Base-by-base conservation (phyloP, 2,329 filamentous ascomycete genomes). In the Dothidotthia symphoricarpi region DNA sequence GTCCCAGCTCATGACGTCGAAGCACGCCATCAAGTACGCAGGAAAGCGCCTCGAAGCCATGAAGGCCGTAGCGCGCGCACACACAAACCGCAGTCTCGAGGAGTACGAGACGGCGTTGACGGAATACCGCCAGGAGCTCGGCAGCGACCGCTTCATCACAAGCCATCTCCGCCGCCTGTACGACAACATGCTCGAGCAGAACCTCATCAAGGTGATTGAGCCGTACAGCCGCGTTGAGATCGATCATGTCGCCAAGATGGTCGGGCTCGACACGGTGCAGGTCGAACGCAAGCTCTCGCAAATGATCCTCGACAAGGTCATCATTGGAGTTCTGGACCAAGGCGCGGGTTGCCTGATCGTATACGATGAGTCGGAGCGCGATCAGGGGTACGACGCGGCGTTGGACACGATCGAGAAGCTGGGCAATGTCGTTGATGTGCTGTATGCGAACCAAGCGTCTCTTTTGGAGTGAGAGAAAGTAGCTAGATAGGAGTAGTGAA, bases 241-340 rank as follows among this genome's bases (percentile, higher is more conserved):
- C 59, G 86, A 85, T 57, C 93, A 98, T 68, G 88, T 98, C 59
- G 91, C 93, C 55, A 89, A 93, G 75, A 95, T 97, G 85, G 93
- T 98, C 35, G 90, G 91, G 26, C 77, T 98, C 47, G 93, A 97
- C 68, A 95, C 88, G 16, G 85, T 88, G 69, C 91, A 97, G 74
- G 93, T 98, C 43, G 94, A 98, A 80, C 83, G 90, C 58, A 98
- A 98, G 78, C 78, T 98, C 49, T 94, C 88, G 30, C 94, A 98
- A 77, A 98, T 98, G 94, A 98, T 98, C 63, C 78, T 98, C 43
- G 93, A 98, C 75, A 96, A 96, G 77, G 88, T 97, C 60, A 97
- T 98, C 63, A 88, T 96, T 55, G 93, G 94, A 43, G 93, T 98
- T 39, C 74, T 98, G 55, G 93, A 98, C 68, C 93, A 98, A 71